These are phyloP conservation scores for Platismatia glauca DNA, from an alignment of 495 filamentous ascomycete species.

Conservation along the genomic window DNA sequence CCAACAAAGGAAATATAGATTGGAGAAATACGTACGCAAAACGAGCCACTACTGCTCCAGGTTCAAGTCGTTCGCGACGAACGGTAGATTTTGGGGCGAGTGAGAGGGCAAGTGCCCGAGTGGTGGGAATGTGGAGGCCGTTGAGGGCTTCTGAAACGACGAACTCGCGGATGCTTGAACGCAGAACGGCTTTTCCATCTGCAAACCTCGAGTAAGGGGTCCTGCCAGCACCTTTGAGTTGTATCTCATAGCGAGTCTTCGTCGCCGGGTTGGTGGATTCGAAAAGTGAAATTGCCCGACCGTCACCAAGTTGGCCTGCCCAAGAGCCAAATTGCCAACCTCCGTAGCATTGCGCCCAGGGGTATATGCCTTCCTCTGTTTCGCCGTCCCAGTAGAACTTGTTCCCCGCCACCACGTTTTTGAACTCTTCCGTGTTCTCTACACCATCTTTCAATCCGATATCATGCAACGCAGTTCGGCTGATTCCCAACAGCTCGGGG, in stretches of 20 bases:
- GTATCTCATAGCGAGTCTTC: constrained; percentile 69
- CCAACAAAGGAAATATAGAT: not conserved
- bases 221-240: constrained; percentile 85
- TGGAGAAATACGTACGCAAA: constrained; percentile 49
- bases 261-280: constrained; percentile 74
- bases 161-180: constrained; percentile 88
- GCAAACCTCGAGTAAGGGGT: constrained; percentile 96
- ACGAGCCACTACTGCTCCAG: constrained; percentile 82
- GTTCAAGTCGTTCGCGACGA: constrained; percentile 73
- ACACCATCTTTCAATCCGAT: constrained; percentile 62
- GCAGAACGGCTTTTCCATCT: constrained; percentile 89
- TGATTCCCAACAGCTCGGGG: constrained; percentile 72
- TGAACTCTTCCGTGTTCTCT: constrained; percentile 65
- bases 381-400: constrained; percentile 49
- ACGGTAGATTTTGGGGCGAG: constrained; percentile 64
- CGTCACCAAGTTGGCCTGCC: constrained; percentile 94
- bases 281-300: constrained; percentile 87
- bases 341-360: constrained; percentile 97
- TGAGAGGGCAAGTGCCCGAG: constrained; percentile 74
- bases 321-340: constrained; percentile 70
- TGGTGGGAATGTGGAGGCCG: constrained; percentile 75
- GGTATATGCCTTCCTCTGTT: constrained; percentile 66
- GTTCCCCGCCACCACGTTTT: constrained; percentile 69
- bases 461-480: constrained; percentile 64
- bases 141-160: constrained; percentile 79